These are phyloP conservation scores for Psilocybe subaeruginosa DNA, from an alignment of 768 basidiomycete species.

Conservation along the genomic window DNA sequence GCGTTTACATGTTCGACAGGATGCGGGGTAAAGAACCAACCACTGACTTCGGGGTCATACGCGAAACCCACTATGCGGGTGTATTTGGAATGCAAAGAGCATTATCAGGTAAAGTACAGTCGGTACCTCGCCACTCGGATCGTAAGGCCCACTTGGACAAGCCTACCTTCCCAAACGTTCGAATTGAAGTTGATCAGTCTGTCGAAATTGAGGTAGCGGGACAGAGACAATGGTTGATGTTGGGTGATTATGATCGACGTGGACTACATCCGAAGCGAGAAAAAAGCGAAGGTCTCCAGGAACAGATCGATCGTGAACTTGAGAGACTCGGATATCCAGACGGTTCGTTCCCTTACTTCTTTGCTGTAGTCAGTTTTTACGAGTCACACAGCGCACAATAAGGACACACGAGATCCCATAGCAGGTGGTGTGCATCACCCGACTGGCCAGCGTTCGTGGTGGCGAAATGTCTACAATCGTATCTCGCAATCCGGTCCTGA, in stretches of 20 bases:
- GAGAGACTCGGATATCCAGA: constrained; percentile 46
- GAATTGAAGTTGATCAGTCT: constrained; percentile 43
- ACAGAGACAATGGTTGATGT: constrained; percentile 55
- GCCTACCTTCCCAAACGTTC: constrained; percentile 30
- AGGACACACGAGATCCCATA: not conserved
- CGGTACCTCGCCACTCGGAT: constrained; percentile 9
- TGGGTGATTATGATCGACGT: constrained; percentile 48
- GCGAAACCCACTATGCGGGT: constrained; percentile 42
- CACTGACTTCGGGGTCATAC: constrained; percentile 43
- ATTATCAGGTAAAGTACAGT: constrained; percentile 13
- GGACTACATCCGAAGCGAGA: constrained; percentile 44
- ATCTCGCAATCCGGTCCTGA: constrained; percentile 47
- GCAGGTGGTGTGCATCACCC: not conserved
- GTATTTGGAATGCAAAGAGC: constrained; percentile 45
- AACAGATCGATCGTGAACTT: constrained; percentile 57
- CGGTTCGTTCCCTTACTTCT: constrained; percentile 27
- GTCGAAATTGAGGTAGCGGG: constrained; percentile 44
- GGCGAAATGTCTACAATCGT: constrained; percentile 56
- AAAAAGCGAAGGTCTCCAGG: constrained; percentile 54
- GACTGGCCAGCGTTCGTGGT: constrained; percentile 52
- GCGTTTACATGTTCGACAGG: constrained; percentile 58
- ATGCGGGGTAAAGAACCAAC: constrained; percentile 59
- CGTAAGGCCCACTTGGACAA: constrained; percentile 4
- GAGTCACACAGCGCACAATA: not conserved
- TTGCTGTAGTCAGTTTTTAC: constrained; percentile 4